Evolutionary conservation across 1,284 basidiomycete species (phyloP).

Genomic region (Fomitopsis betulina): DNA sequence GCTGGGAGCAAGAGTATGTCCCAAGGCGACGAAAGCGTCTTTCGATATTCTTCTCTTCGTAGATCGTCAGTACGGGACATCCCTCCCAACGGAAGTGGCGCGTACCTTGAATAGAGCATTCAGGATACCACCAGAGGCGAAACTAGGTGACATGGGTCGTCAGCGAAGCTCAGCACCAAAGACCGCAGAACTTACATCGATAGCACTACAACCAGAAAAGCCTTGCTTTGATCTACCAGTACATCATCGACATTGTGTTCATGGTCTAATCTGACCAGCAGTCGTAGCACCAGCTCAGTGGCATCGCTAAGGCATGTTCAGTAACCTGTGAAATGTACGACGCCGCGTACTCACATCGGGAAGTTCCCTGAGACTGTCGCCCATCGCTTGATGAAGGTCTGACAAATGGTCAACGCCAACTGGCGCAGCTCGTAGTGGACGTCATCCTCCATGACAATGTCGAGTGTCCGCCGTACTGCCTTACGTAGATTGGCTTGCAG

Average conservation of each 20-base stretch:
- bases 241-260: constrained; percentile 47
- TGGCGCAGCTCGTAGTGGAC: constrained; percentile 64
- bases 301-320: constrained; percentile 31
- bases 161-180: neutral
- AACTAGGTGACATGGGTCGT: constrained; percentile 28
- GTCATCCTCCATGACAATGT: constrained; percentile 41
- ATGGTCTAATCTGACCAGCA: constrained; percentile 43
- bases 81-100: neutral
- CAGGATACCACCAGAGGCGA: constrained; percentile 51
- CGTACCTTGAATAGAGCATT: constrained; percentile 52
- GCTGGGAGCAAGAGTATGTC: constrained; percentile 39
- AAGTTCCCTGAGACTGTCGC: constrained; percentile 47
- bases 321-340: neutral
- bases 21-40: constrained; percentile 51
- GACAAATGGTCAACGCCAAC: constrained; percentile 51
- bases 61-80: neutral
- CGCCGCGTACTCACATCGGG: constrained; percentile 40
- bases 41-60: constrained; percentile 40
- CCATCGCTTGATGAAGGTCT: constrained; percentile 60
- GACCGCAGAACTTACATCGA: constrained; percentile 34
- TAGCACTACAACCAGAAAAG: constrained; percentile 50
- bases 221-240: constrained; percentile 48
- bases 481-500: constrained; percentile 47
- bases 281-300: constrained; percentile 43
- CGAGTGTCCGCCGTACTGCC: constrained; percentile 47